phyloP scores from a whole-genome alignment of 2,329 filamentous ascomycete genomes.

The Monilinia aucupariae region DNA sequence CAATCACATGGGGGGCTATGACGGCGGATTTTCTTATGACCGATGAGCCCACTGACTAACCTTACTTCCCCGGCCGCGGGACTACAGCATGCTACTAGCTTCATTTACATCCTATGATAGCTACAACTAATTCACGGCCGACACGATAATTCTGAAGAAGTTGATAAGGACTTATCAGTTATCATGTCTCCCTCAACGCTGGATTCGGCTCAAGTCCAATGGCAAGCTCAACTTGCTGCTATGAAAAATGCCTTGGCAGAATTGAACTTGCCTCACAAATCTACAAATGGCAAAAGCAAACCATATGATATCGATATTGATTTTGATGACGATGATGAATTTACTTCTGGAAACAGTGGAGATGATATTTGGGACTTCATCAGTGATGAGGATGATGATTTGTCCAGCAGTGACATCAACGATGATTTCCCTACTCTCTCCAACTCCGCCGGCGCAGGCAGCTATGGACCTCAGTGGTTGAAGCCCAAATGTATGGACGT shows the following conservation, averaged over 20 bases:
- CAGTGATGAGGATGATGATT: conserved; percentile 64
- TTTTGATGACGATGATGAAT: conserved; percentile 58
- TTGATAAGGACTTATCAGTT: neutral
- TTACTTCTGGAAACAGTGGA: conserved; percentile 51
- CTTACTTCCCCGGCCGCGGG: neutral
- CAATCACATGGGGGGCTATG: conserved; percentile 3
- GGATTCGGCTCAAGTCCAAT: conserved; percentile 51
- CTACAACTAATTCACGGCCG: neutral
- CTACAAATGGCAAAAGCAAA: conserved; percentile 41
- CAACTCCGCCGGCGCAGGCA: conserved; percentile 25
- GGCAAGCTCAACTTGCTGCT: conserved; percentile 76
- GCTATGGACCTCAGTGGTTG: conserved; percentile 66
- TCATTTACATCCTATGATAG: neutral
- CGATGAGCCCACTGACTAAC: neutral
- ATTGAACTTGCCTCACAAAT: conserved; percentile 47
- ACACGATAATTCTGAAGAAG: neutral
- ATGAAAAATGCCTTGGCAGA: conserved; percentile 83
- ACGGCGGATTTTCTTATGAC: conserved; percentile 16
- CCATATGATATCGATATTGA: conserved; percentile 54
- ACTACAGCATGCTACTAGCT: neutral
- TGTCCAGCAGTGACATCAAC: conserved; percentile 60
- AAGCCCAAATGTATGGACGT: conserved; percentile 61
- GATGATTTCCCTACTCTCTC: conserved; percentile 37
- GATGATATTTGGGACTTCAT: conserved; percentile 94
- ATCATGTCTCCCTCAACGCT: conserved; percentile 13